Percentiles rank a stretch among this genome's conserved stretches.
These are phyloP conservation scores for Saccharomycopsis sp. DNA, from an alignment of 805 yeast genomes.

Conservation along the genomic window DNA sequence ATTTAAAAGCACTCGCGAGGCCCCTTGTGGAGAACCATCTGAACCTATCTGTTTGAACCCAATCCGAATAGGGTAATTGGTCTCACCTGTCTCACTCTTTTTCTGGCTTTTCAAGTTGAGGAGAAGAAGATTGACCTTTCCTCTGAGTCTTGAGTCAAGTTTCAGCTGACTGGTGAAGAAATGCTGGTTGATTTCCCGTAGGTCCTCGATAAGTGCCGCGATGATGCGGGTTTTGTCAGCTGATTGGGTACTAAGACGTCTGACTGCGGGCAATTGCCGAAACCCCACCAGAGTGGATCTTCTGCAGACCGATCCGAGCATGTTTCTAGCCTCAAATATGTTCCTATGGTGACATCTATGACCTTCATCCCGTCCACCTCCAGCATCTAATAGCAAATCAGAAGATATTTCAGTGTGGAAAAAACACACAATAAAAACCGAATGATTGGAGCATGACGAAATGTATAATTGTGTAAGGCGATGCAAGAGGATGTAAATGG, in stretches of 20 bases:
- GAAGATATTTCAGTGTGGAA: too few relatives aligned
- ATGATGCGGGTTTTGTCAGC: background rate
- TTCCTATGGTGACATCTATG: too few relatives aligned
- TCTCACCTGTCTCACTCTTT: background rate
- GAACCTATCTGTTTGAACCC: slow-evolving; percentile 14
- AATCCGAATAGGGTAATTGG: slow-evolving; percentile 13
- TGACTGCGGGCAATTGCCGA: background rate
- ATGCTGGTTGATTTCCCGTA: background rate
- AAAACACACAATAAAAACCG: background rate
- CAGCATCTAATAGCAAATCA: too few relatives aligned
- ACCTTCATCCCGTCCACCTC: too few relatives aligned
- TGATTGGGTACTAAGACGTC: background rate
- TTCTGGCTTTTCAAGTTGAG: background rate
- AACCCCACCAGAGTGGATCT: too few relatives aligned
- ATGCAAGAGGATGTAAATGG: too few relatives aligned
- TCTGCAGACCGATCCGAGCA: too few relatives aligned
- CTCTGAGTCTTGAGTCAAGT: background rate
- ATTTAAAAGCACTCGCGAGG: slow-evolving; percentile 3
- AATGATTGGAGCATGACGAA: background rate
- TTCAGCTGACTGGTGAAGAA: background rate
- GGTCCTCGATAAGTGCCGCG: background rate
- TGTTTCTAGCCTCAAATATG: too few relatives aligned
- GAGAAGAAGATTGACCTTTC: slow-evolving; percentile 12
- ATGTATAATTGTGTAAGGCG: background rate
- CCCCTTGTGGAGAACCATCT: background rate